Percentiles rank a stretch among this genome's conserved stretches.
These are phyloP conservation scores for Botrytis deweyae DNA, from an alignment of 2,329 filamentous ascomycete species.

Conservation along the genomic window DNA sequence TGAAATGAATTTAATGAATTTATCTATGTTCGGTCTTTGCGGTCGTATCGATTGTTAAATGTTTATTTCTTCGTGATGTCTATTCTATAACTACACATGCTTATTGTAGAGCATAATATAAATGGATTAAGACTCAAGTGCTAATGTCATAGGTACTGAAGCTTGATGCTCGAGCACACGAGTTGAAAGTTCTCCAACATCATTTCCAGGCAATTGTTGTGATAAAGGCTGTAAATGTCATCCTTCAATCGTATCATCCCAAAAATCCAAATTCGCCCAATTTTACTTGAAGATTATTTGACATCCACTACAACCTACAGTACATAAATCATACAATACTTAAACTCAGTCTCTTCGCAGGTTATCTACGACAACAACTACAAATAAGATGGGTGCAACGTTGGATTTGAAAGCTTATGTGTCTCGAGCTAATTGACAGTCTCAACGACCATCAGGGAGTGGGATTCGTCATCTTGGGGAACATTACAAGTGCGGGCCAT, in stretches of 20 bases:
- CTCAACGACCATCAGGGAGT: background rate
- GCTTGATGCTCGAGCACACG: background rate
- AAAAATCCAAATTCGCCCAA: background rate
- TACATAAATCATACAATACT: background rate
- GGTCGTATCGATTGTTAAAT: background rate
- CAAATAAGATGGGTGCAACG: background rate
- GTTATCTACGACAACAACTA: background rate
- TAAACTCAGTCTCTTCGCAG: accelerated
- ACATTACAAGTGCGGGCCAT: background rate
- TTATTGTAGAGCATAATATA: background rate
- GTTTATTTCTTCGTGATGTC: background rate
- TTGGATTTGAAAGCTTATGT: background rate
- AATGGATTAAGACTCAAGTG: background rate
- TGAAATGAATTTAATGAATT: background rate
- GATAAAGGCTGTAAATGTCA: background rate
- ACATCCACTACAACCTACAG: background rate
- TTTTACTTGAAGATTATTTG: too few relatives aligned
- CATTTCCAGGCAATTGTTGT: background rate
- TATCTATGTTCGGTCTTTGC: background rate
- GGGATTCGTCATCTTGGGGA: background rate
- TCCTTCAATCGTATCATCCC: background rate
- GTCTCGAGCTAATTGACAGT: background rate
- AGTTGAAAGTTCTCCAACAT: background rate
- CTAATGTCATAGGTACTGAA: background rate
- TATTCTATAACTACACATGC: background rate